Base-by-base conservation (phyloP, 352 stramenopile species). In the Phytophthora uliginosa region DNA sequence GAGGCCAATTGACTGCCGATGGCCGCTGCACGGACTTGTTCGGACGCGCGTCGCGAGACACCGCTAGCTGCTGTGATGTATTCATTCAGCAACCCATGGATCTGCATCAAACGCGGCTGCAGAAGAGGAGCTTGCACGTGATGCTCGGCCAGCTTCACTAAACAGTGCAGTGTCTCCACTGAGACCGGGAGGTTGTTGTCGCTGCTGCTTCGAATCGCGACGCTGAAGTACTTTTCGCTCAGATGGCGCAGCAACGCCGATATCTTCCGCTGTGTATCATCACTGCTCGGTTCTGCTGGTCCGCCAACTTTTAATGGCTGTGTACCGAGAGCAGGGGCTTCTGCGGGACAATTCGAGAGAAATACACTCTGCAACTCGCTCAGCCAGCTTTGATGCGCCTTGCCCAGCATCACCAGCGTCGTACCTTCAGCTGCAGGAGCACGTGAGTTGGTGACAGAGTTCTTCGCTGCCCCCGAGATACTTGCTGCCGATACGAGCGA, bases 151-250 rank as follows among this genome's bases (percentile, higher is more conserved):
- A 88, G 53, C n/a, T 72, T 62, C 6, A 88, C 70, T 10, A 82
- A 71, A 3, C 86, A 86, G 31, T 89, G 82, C 20, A 89, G 76
- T 0, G 78, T 59, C 28, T 88, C 76, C 1, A 81, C 63, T 20
- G 76, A 73, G 0, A 82, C 54, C 0, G 74, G 50, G 6, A 77
- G 45, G 12, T 47, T 50, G 0, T 42, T 42, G 4, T 87, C 83
- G 4, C 74, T 53, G 38, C 24, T 66, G 7, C 50, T 69, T 1
- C 74, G 73, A 2, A 87, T 63, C 17, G 83, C 73, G 3, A 88
- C 85, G 31, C 85, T 93, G 48, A 93, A 93, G 59, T 93, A 87
- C 52, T 93, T 93, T 38, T 93, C 85, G 10, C 83, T 87, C 3
- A 84, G 54, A 24, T 77, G 63, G 6, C 69, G 80, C 18, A 88